phyloP scores from a whole-genome alignment of 306 rosid genomes.

The apple (Malus domestica) region DNA sequence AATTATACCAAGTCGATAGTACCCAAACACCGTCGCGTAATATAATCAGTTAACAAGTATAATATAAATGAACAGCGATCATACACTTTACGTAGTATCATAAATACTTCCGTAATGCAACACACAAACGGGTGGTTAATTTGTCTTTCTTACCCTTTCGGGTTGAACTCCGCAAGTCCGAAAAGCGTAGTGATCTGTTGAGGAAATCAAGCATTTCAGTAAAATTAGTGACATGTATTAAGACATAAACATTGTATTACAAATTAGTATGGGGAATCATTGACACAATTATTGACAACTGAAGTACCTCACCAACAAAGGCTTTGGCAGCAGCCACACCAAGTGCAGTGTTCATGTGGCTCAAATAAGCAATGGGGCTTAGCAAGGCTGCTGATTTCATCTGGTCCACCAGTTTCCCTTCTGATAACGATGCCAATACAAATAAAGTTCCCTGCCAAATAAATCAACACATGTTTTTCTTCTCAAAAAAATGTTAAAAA shows the following conservation, averaged over 20 bases:
- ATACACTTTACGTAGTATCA: too few relatives aligned
- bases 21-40: too few relatives aligned
- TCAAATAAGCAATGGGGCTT: conserved; percentile 76
- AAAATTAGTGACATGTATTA: neutral
- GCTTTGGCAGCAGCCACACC: conserved; percentile 54
- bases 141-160: conserved; percentile 40
- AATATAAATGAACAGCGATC: too few relatives aligned
- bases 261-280: neutral
- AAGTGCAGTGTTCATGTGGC: conserved; percentile 58
- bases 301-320: conserved; percentile 58
- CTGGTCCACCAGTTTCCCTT: conserved; percentile 54
- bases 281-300: neutral
- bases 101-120: too few relatives aligned
- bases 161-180: conserved; percentile 75
- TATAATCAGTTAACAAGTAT: too few relatives aligned
- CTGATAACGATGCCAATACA: conserved; percentile 66
- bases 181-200: conserved; percentile 38
- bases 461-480: neutral
- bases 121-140: too few relatives aligned
- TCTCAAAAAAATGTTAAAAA: neutral
- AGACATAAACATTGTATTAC: neutral
- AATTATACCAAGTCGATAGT: neutral
- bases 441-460: conserved; percentile 67
- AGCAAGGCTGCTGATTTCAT: conserved; percentile 63
- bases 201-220: neutral